These are phyloP conservation scores for Podila epigama DNA, from an alignment of 192 early-diverging fungal genomes.

Conservation along the genomic window DNA sequence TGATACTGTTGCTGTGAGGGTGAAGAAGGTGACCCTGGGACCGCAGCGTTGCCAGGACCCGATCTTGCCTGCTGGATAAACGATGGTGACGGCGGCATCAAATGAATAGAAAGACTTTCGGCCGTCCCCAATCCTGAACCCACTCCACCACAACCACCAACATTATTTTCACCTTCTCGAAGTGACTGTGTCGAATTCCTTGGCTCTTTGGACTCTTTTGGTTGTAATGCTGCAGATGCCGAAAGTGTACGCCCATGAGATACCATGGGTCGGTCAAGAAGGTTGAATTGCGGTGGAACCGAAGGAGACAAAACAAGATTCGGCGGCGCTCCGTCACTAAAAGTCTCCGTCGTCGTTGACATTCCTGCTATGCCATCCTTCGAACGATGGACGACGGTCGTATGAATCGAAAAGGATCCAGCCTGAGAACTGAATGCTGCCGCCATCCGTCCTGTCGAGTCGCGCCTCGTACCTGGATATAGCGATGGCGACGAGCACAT, in stretches of 20 bases:
- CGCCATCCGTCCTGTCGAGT: slow-evolving; percentile 34
- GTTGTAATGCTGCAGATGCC: slow-evolving; percentile 19
- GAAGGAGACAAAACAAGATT: slow-evolving; percentile 1
- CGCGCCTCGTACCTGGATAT: not conserved
- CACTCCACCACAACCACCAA: not conserved
- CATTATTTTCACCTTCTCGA: not conserved
- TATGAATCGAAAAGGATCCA: slow-evolving; percentile 32
- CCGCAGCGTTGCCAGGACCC: too few species aligned
- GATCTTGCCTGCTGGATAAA: not conserved
- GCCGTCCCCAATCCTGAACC: slow-evolving; percentile 9
- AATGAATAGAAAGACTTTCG: slow-evolving; percentile 4
- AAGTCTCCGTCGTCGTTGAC: too few species aligned
- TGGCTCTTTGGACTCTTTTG: not conserved
- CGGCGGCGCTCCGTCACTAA: not conserved
- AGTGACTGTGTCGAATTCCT: slow-evolving; percentile 20
- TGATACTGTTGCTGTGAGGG: slow-evolving; percentile 5
- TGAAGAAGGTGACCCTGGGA: not conserved
- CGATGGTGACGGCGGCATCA: slow-evolving; percentile 26
- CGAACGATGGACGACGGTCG: too few species aligned
- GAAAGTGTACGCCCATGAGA: slow-evolving; percentile 26
- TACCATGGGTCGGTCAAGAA: not conserved
- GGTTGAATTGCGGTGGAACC: not conserved
- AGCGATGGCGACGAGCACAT: not conserved
- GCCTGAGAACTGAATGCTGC: slow-evolving; percentile 36
- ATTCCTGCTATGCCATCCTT: too few species aligned